These are phyloP conservation scores for Heracleum sosnowskyi DNA, from an alignment of 129 eudicot species.

Conservation along the genomic window DNA sequence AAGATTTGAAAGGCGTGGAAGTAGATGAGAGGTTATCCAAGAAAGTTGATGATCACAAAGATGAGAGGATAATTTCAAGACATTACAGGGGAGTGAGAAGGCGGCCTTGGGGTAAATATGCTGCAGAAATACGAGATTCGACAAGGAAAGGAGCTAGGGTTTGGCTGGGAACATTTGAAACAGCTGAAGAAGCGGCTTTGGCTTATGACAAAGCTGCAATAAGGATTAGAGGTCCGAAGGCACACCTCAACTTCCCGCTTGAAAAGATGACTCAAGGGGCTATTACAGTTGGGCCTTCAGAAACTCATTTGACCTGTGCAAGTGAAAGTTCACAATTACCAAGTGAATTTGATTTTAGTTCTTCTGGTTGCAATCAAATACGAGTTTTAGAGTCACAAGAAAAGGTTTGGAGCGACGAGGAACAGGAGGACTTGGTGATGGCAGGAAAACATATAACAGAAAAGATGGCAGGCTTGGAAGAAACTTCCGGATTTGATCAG, in stretches of 20 bases:
- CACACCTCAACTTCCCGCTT: conserved; percentile 54
- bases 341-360: not conserved
- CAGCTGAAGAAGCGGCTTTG: conserved; percentile 81
- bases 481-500: conserved; percentile 12
- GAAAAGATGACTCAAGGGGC: conserved; percentile 22
- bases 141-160: conserved; percentile 55
- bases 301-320: not conserved
- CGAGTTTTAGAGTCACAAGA: conserved; percentile 17
- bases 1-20: not conserved
- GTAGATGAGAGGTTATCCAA: not conserved
- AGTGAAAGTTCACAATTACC: not conserved
- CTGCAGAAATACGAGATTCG: conserved; percentile 86
- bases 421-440: conserved; percentile 19
- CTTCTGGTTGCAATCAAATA: not conserved
- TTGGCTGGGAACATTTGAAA: conserved; percentile 82
- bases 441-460: conserved; percentile 26
- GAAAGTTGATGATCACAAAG: conserved; percentile 1
- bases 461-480: conserved; percentile 31
- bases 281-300: not conserved
- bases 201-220: conserved; percentile 91
- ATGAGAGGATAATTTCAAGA: conserved; percentile 13
- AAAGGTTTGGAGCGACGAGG: conserved; percentile 33
- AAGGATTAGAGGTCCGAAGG: conserved; percentile 64
- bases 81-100: conserved; percentile 76
- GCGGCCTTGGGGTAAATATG: conserved; percentile 89